Evolutionary conservation across 2,329 filamentous ascomycete species (phyloP).

Genomic region (Hypoxylon rubiginosum): DNA sequence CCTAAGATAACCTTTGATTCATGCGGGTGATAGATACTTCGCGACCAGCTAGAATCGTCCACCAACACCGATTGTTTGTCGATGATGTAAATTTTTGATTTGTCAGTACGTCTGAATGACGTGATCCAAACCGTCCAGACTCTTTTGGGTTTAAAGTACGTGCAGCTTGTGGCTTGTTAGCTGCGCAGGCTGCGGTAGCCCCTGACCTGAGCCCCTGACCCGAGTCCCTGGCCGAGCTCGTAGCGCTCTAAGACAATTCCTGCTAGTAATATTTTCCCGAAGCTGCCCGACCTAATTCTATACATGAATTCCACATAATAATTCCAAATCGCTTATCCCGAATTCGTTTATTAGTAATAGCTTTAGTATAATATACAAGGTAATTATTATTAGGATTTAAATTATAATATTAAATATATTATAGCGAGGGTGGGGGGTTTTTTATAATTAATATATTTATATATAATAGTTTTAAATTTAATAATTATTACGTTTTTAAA

Average conservation of each 20-base stretch:
- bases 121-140: conserved; percentile 26
- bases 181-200: not conserved
- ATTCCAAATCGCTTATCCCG: conserved; percentile 27
- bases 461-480: too few species aligned
- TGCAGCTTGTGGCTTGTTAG: conserved; percentile 20
- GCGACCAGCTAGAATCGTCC: conserved; percentile 1
- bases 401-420: too few species aligned
- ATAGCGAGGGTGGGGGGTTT: too few species aligned
- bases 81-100: conserved; percentile 44
- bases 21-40: conserved; percentile 20
- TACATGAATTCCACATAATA: conserved; percentile 8
- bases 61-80: not conserved
- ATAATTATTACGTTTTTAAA: too few species aligned
- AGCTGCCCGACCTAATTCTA: conserved; percentile 19
- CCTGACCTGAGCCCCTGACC: not conserved
- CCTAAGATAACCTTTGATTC: not conserved
- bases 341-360: conserved; percentile 10
- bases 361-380: not conserved
- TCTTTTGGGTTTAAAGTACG: not conserved
- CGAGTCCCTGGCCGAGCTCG: not conserved
- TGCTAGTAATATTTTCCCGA: conserved; percentile 1
- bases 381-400: conserved; percentile 11
- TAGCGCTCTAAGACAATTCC: not conserved
- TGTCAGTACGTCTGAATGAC: conserved; percentile 44
- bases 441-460: too few species aligned